A percentile compares a stretch with the other conserved stretches of the same genome.
Evolutionary conservation across 805 yeast species (phyloP).

Genomic region (Yamadazyma philogaea): DNA sequence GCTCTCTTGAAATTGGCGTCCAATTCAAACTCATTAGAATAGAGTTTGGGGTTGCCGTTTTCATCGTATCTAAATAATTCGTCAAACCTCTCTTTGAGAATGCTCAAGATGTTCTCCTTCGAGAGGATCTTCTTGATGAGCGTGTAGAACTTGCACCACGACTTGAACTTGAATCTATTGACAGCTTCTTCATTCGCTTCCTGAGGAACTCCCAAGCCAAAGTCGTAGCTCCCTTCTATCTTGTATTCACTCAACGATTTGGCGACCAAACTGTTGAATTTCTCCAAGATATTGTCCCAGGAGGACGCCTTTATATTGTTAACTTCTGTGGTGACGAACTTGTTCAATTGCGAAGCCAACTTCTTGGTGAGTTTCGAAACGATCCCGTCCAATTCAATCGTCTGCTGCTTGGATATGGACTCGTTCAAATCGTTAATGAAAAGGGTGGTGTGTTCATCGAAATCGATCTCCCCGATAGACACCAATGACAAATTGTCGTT

Average conservation of each 20-base stretch:
- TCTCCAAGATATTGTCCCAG: slow-evolving; percentile 58
- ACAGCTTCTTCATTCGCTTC: slow-evolving; percentile 42
- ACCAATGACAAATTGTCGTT: slow-evolving; percentile 16
- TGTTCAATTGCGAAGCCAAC: slow-evolving; percentile 47
- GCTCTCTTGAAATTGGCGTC: slow-evolving; percentile 63
- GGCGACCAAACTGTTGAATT: slow-evolving; percentile 31
- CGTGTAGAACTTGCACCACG: slow-evolving; percentile 66
- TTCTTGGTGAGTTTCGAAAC: slow-evolving; percentile 44
- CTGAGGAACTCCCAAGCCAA: slow-evolving; percentile 57
- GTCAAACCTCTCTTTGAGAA: slow-evolving; percentile 79
- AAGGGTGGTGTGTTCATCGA: slow-evolving; percentile 16
- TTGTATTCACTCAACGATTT: slow-evolving; percentile 13
- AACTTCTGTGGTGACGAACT: slow-evolving; percentile 47
- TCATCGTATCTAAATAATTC: slow-evolving; percentile 79
- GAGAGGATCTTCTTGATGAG: slow-evolving; percentile 59
- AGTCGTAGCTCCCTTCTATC: slow-evolving; percentile 44
- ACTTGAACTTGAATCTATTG: slow-evolving; percentile 44
- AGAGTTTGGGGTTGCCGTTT: slow-evolving; percentile 75
- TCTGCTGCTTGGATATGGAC: slow-evolving; percentile 37
- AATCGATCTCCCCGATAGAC: slow-evolving; percentile 29
- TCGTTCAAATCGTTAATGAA: slow-evolving; percentile 37
- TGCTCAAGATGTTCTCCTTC: slow-evolving; percentile 60
- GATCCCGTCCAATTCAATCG: slow-evolving; percentile 30
- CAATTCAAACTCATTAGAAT: slow-evolving; percentile 72
- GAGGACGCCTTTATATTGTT: slow-evolving; percentile 47